Conservation (phyloP, 306 rosid species). For the Oxytropis ochrocephala region DNA sequence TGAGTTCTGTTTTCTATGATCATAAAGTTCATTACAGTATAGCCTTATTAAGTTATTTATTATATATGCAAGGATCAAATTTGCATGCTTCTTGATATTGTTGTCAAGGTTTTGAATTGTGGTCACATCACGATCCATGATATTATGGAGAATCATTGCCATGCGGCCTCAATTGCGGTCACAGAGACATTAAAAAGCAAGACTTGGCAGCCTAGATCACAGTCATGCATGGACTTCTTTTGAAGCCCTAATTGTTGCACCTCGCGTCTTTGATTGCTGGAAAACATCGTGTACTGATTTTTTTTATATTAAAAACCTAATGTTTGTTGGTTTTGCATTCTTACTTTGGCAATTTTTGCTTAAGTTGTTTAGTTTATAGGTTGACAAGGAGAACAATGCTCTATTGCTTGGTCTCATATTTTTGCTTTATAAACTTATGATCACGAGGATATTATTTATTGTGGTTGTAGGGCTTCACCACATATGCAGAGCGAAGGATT, state of each 20-base stretch:
- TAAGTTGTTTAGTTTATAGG: neutral
- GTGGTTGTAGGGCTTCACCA: constrained; percentile 69
- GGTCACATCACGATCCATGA: no score
- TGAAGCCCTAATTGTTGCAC: neutral
- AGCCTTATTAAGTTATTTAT: no score
- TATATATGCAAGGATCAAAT: neutral
- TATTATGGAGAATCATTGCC: no score
- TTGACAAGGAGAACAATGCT: neutral
- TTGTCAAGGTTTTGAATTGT: neutral
- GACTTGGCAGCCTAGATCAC: no score
- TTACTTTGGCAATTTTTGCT: neutral
- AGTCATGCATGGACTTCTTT: no score
- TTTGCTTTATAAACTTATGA: constrained; percentile 1
- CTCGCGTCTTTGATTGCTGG: neutral
- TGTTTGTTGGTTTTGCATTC: neutral
- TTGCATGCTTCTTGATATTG: neutral
- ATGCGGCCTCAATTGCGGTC: no score
- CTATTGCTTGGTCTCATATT: neutral
- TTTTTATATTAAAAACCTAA: neutral
- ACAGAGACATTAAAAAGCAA: no score
- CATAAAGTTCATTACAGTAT: neutral
- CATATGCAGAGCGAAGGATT: constrained; percentile 91
- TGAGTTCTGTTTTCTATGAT: constrained; percentile 1
- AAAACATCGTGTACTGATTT: neutral
- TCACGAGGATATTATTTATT: neutral